phyloP scores from a whole-genome alignment of 2,329 filamentous ascomycete genomes.

The Rhexocercosporidium sp. region DNA sequence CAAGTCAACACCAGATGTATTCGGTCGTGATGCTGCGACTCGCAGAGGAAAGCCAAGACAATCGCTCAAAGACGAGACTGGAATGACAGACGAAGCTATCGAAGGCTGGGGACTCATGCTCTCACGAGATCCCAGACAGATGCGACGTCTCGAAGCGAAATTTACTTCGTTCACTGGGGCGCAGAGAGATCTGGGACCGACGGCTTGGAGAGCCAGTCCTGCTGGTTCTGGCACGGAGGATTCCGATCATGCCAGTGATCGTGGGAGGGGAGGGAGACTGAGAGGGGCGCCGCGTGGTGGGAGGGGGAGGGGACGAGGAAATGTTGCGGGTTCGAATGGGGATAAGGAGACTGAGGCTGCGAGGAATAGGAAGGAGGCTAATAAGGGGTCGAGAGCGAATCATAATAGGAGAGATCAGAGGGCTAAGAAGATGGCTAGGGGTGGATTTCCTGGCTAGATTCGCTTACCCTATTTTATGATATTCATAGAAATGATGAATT shows the following conservation, averaged over 20 bases:
- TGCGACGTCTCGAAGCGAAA: slow-evolving; percentile 72
- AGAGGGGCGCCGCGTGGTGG: slow-evolving; percentile 52
- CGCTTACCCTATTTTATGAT: not conserved
- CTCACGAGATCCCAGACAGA: slow-evolving; percentile 69
- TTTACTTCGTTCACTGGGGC: slow-evolving; percentile 68
- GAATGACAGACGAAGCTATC: slow-evolving; percentile 91
- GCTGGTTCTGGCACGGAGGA: slow-evolving; percentile 62
- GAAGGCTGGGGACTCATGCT: slow-evolving; percentile 96
- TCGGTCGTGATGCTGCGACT: slow-evolving; percentile 73
- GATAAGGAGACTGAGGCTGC: slow-evolving; percentile 76
- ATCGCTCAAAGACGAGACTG: slow-evolving; percentile 74
- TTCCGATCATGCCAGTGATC: slow-evolving; percentile 53
- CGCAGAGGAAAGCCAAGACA: slow-evolving; percentile 66
- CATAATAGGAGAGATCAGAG: slow-evolving; percentile 80
- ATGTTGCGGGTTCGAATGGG: slow-evolving; percentile 66
- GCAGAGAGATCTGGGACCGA: slow-evolving; percentile 68
- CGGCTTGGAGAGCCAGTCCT: slow-evolving; percentile 65
- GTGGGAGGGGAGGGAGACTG: slow-evolving; percentile 52
- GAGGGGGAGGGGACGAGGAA: slow-evolving; percentile 59
- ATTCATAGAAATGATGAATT: not conserved
- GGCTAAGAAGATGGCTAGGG: slow-evolving; percentile 68
- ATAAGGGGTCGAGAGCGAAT: slow-evolving; percentile 82
- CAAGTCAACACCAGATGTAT: slow-evolving; percentile 66
- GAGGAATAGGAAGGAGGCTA: slow-evolving; percentile 78
- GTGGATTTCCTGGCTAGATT: slow-evolving; percentile 46